Base-by-base conservation (phyloP, 257 asterid genomes). In the Leptodermis oblonga region DNA sequence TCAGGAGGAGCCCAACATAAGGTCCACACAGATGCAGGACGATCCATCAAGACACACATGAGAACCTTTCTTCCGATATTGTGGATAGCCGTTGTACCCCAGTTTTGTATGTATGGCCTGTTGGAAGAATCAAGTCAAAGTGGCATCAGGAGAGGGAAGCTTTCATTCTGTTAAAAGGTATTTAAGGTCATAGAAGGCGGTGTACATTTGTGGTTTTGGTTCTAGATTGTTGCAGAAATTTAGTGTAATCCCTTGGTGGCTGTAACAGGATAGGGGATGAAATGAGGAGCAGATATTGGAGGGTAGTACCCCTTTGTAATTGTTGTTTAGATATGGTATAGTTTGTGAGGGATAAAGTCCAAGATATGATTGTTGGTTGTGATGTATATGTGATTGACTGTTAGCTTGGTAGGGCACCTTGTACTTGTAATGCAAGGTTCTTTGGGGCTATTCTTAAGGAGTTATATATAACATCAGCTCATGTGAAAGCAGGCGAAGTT, bases 1-100 rank as follows among this genome's bases (percentile, higher is more conserved):
- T 30, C 87, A 93, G 96, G 99, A 93, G 7, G 99, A 93, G 70
- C 80, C 94, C 33, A 85, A 68, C 45, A 88, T 88, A 80, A 86
- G 97, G 80, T 77, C 97, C 68, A 73, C 90, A 37, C 96, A 88
- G 71, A 73, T 93, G 90, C 95, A 88, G 12, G 97, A 90, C 34
- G 94, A 90, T 56, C 82, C 91, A 37, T 72, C 88, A 34, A 82
- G 99, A 69, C 97, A 93, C 79, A 75, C 88, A 23, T 93, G 87
- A 92, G 73, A 34, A 31, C 65, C 31, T 72, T 77, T 43, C 73
- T 76, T 69, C 41, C 70, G 46, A 17, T 68, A 49, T 46, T 70
- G 75, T 77, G 65, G 74, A 64, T 28, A 13, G 43, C 26, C 45
- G 10, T 28, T 53, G 68, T 61, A 31, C 59, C 55, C 30, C 53